These are phyloP conservation scores for Globisporangium sylvaticum DNA, from an alignment of 352 stramenopile species.

Conservation along the genomic window DNA sequence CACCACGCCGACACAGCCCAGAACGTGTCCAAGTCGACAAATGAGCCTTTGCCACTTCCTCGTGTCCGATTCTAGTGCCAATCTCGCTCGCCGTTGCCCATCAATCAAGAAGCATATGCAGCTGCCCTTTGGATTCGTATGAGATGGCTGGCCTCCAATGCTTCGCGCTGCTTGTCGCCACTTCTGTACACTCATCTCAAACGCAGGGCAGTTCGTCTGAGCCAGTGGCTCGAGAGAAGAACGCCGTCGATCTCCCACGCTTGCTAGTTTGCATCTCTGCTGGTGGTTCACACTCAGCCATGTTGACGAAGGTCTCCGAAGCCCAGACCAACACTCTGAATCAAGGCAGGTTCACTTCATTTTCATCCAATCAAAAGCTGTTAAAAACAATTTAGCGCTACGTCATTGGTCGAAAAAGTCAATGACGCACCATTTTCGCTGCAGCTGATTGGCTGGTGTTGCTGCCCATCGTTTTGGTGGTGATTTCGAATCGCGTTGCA, in stretches of 20 bases:
- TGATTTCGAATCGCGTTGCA: not conserved
- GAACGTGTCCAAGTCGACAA: too few species aligned
- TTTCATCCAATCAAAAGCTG: not conserved
- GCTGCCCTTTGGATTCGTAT: not conserved
- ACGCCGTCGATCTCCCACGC: not conserved
- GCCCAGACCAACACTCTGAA: not conserved
- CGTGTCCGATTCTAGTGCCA: too few species aligned
- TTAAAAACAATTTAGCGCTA: not conserved
- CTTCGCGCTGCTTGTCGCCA: not conserved
- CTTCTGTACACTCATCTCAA: not conserved
- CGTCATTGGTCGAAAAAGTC: not conserved
- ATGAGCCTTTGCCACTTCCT: too few species aligned
- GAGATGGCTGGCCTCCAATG: not conserved
- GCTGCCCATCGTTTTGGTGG: not conserved
- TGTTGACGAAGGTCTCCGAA: not conserved
- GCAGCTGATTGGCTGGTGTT: not conserved
- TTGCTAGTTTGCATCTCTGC: not conserved
- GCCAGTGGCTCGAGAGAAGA: slow-evolving; percentile 1
- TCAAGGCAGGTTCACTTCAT: not conserved
- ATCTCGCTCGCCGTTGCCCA: too few species aligned
- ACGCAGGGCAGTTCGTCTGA: not conserved
- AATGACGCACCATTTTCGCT: not conserved
- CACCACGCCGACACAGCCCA: too few species aligned
- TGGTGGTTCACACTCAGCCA: not conserved
- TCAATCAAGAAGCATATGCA: not conserved